A percentile compares a stretch with the other conserved stretches of the same genome.
Evolutionary conservation across 495 filamentous ascomycete species (phyloP).

Genomic region (Baudoinia panamericana): DNA sequence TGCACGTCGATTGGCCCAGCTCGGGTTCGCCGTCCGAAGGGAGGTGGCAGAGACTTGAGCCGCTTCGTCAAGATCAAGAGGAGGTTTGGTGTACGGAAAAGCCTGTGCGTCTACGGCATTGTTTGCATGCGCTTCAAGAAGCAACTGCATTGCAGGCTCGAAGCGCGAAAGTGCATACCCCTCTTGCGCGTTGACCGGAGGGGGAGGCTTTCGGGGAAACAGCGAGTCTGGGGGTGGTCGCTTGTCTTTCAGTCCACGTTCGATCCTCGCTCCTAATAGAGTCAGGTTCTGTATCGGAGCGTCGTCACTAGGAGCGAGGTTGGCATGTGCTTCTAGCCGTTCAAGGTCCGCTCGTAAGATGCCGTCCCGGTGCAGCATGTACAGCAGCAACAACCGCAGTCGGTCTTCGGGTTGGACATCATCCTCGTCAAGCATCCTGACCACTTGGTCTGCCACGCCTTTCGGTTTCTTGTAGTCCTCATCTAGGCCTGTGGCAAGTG

Average conservation of each 20-base stretch:
- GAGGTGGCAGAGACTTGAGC: slow-evolving; percentile 56
- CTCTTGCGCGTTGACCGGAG: slow-evolving; percentile 32
- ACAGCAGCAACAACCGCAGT: slow-evolving; percentile 70
- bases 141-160: slow-evolving; percentile 34
- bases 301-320: slow-evolving; percentile 58
- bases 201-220: slow-evolving; percentile 49
- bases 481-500: slow-evolving; percentile 79
- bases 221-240: slow-evolving; percentile 49
- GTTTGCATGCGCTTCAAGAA: slow-evolving; percentile 53
- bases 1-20: slow-evolving; percentile 76
- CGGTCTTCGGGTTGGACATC: slow-evolving; percentile 55
- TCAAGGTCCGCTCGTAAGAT: slow-evolving; percentile 72
- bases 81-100: slow-evolving; percentile 77
- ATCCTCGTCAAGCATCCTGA: slow-evolving; percentile 75
- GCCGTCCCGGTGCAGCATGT: slow-evolving; percentile 79
- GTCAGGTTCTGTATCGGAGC: slow-evolving; percentile 66
- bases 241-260: slow-evolving; percentile 63
- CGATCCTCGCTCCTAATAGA: slow-evolving; percentile 63
- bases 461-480: slow-evolving; percentile 88
- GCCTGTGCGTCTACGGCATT: slow-evolving; percentile 41
- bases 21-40: slow-evolving; percentile 76
- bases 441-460: slow-evolving; percentile 69
- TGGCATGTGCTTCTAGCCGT: slow-evolving; percentile 72
- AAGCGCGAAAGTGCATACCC: slow-evolving; percentile 51
- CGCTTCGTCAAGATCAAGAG: slow-evolving; percentile 46